A percentile compares a stretch with the other conserved stretches of the same genome.
These are phyloP conservation scores for Fusarium duplospermum DNA, from an alignment of 2,329 filamentous ascomycete genomes.

Conservation along the genomic window DNA sequence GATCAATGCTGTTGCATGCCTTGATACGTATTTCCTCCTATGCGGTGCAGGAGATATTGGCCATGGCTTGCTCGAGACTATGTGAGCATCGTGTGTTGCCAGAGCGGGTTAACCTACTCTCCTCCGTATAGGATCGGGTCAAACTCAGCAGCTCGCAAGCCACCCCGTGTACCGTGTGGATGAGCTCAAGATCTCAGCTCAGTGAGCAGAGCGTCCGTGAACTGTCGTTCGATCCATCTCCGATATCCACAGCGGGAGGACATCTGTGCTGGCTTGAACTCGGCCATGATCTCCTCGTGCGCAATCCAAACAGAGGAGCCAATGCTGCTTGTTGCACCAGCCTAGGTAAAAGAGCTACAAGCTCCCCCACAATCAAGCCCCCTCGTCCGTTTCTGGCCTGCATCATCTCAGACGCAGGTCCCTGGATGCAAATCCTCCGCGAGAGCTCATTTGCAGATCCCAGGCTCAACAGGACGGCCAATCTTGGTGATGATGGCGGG, in stretches of 20 bases:
- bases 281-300: conserved; percentile 14
- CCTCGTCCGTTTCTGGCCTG: conserved; percentile 15
- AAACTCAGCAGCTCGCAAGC: background rate
- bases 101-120: background rate
- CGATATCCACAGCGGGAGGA: conserved; percentile 26
- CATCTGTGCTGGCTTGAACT: background rate
- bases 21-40: background rate
- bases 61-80: conserved; percentile 7
- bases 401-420: conserved; percentile 40
- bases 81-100: conserved; percentile 9
- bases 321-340: conserved; percentile 21
- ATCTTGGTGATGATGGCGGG: conserved; percentile 7
- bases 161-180: conserved; percentile 4
- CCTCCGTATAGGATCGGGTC: background rate
- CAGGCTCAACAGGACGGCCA: conserved; percentile 17
- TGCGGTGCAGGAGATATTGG: background rate
- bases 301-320: conserved; percentile 21
- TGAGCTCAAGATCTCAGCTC: conserved; percentile 7
- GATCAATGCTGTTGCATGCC: conserved; percentile 10
- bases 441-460: conserved; percentile 32
- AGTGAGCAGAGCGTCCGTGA: background rate
- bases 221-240: conserved; percentile 3
- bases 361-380: conserved; percentile 21
- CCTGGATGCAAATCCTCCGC: conserved; percentile 36
- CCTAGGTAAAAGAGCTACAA: conserved; percentile 17